Evolutionary conservation across 495 filamentous ascomycete species (phyloP), one percentile per base, ranked within the genome.

Genomic region (Glonium stellatum): DNA sequence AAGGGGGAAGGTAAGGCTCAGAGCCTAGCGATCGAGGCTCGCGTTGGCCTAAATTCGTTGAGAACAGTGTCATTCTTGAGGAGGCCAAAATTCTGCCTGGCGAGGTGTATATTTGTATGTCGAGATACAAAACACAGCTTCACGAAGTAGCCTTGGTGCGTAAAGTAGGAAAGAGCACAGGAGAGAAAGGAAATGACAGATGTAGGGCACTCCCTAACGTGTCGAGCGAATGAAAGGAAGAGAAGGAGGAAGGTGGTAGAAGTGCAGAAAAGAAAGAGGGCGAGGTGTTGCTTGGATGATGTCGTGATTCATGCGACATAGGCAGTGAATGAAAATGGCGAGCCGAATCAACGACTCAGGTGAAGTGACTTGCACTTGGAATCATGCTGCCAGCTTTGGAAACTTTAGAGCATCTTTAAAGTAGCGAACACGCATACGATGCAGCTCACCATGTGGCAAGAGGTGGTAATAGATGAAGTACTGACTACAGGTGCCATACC

Each of bases 31-130:
- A 3, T 34, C 62, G 51, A 71, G 68, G 31, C 58, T 59, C 1
- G 61, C 41, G 12, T 71, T 70, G 34, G 46, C 67, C 59, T 39
- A 65, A 31, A 27, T 55, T 46, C 5, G 72, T 73, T 15, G 73
- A 75, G 58, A 76, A 72, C 42, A 71, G 22, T 6, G 27, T 6
- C 27, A 31, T 31, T 6, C 27, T 31, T 6, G 6, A 31, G 27
- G 27, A 31, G 27, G 67, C 72, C 1, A 15, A n/a, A 4, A 37
- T 37, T 15, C 25, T 25, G 51, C n/a, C 18, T 23, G 19, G 21
- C 4, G 11, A 22, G 15, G 21, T 19, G 18, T 19, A 34, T 23
- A 12, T 4, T 1, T 48, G 1, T 34, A n/a, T 10, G 34, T 53
- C 5, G 36, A 47, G 27, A 35, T 22, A 36, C n/a, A 23, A 36